Evolutionary conservation across 495 filamentous ascomycete genomes (phyloP).

Genomic region (Thozetella sp.): DNA sequence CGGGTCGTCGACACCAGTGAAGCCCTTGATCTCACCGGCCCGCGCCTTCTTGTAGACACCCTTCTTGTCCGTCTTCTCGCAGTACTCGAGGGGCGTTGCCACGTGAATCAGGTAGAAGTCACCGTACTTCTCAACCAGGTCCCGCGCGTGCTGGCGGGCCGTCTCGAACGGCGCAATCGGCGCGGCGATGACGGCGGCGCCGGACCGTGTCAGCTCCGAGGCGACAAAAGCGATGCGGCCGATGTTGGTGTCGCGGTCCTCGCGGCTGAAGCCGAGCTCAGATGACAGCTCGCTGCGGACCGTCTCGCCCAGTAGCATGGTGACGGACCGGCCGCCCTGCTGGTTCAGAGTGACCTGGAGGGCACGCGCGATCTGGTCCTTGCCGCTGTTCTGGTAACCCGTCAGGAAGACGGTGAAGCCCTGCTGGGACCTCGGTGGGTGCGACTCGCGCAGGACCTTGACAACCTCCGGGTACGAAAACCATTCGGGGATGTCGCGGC

Average conservation of each 20-base stretch:
- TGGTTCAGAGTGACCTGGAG: slow-evolving; percentile 98
- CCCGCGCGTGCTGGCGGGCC: slow-evolving; percentile 72
- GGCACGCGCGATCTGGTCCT: slow-evolving; percentile 93
- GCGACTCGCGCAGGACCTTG: slow-evolving; percentile 90
- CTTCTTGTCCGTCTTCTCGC: slow-evolving; percentile 92
- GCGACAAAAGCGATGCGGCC: slow-evolving; percentile 96
- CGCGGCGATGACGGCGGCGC: slow-evolving; percentile 93
- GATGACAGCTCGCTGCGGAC: slow-evolving; percentile 91
- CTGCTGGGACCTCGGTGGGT: slow-evolving; percentile 84
- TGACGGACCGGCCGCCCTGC: slow-evolving; percentile 93
- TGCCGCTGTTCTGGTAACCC: slow-evolving; percentile 94
- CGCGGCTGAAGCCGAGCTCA: slow-evolving; percentile 91
- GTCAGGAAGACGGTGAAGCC: slow-evolving; percentile 99
- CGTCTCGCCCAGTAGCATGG: slow-evolving; percentile 91
- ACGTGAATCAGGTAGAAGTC: slow-evolving; percentile 96
- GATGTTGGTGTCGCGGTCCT: slow-evolving; percentile 95
- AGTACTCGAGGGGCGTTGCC: slow-evolving; percentile 86
- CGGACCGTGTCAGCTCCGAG: slow-evolving; percentile 87
- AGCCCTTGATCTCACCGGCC: slow-evolving; percentile 92
- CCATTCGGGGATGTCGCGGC: slow-evolving; percentile 96
- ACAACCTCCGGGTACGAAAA: slow-evolving; percentile 99
- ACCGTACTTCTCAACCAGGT: slow-evolving; percentile 84
- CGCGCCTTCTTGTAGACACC: slow-evolving; percentile 88
- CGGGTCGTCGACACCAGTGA: slow-evolving; percentile 97
- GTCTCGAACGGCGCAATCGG: slow-evolving; percentile 95